phyloP scores from a whole-genome alignment of 805 yeast species.

The Pichia manshurica region DNA sequence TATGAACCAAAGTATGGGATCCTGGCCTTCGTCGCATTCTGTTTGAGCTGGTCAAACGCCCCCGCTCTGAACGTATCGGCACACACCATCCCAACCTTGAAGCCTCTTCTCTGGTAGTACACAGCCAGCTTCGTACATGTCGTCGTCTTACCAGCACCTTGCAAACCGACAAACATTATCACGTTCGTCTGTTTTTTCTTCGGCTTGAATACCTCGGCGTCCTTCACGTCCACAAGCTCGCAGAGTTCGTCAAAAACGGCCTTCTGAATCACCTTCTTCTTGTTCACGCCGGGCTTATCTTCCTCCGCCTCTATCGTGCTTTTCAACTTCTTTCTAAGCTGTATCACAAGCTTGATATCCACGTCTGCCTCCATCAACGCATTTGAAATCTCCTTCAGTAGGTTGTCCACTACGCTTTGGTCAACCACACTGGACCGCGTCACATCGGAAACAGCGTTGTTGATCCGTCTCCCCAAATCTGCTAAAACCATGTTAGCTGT shows the following conservation, averaged over 20 bases:
- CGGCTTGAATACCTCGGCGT: conserved; percentile 55
- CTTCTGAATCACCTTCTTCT: conserved; percentile 78
- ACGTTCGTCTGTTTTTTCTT: conserved; percentile 74
- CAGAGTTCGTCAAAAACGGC: conserved; percentile 92
- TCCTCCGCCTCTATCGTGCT: conserved; percentile 49
- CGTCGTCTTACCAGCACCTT: conserved; percentile 98
- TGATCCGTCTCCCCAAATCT: conserved; percentile 72
- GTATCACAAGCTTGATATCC: conserved; percentile 76
- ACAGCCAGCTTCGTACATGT: conserved; percentile 96
- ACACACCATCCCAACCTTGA: conserved; percentile 93
- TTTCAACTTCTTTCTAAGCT: conserved; percentile 66
- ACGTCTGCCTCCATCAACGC: conserved; percentile 95
- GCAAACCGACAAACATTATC: conserved; percentile 96
- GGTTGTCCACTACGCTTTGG: conserved; percentile 50
- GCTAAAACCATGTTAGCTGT: conserved; percentile 60
- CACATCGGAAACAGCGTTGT: conserved; percentile 63
- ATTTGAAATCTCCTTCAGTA: conserved; percentile 83
- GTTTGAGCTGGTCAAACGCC: conserved; percentile 97
- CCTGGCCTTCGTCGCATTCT: conserved; percentile 91
- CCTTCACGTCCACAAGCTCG: conserved; percentile 69
- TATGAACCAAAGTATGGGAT: conserved; percentile 95
- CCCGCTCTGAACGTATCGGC: conserved; percentile 99
- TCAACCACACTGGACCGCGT: conserved; percentile 54
- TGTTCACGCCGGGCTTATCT: conserved; percentile 53
- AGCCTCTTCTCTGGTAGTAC: conserved; percentile 87